These are phyloP conservation scores for Debaryomyces hansenii DNA, from an alignment of 805 yeast genomes.

Conservation along the genomic window DNA sequence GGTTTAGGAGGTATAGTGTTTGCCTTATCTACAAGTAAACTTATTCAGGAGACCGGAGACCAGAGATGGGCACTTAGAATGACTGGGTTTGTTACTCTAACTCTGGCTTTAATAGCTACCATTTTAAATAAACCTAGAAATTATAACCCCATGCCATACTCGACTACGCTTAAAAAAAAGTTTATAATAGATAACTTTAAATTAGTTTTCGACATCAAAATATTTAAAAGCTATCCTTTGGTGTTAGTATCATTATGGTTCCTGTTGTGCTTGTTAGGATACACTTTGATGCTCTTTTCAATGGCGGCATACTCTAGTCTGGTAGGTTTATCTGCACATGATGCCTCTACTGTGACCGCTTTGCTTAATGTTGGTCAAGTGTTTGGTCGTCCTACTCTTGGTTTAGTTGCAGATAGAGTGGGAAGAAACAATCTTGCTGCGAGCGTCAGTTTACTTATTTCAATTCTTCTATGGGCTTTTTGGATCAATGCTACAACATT, in stretches of 20 bases:
- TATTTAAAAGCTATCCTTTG: constrained; percentile 24
- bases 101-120: constrained; percentile 35
- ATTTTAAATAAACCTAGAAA: constrained; percentile 46
- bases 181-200: constrained; percentile 10
- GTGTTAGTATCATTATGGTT: constrained; percentile 32
- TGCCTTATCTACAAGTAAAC: constrained; percentile 41
- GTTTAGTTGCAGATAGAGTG: constrained; percentile 43
- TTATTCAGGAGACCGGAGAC: constrained; percentile 42
- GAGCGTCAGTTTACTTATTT: constrained; percentile 18
- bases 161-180: constrained; percentile 19
- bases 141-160: constrained; percentile 11
- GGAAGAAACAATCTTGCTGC: constrained; percentile 46
- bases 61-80: constrained; percentile 46
- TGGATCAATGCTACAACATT: constrained; percentile 40
- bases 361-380: constrained; percentile 43
- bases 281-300: constrained; percentile 35
- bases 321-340: constrained; percentile 43
- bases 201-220: constrained; percentile 32
- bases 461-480: constrained; percentile 31
- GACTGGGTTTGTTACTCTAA: constrained; percentile 33
- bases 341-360: constrained; percentile 34
- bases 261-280: constrained; percentile 37
- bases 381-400: constrained; percentile 52
- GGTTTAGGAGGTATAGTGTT: constrained; percentile 54
- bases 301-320: constrained; percentile 39